Base-by-base conservation (phyloP, 2,329 filamentous ascomycete species). In the Calonectria fujianensis region DNA sequence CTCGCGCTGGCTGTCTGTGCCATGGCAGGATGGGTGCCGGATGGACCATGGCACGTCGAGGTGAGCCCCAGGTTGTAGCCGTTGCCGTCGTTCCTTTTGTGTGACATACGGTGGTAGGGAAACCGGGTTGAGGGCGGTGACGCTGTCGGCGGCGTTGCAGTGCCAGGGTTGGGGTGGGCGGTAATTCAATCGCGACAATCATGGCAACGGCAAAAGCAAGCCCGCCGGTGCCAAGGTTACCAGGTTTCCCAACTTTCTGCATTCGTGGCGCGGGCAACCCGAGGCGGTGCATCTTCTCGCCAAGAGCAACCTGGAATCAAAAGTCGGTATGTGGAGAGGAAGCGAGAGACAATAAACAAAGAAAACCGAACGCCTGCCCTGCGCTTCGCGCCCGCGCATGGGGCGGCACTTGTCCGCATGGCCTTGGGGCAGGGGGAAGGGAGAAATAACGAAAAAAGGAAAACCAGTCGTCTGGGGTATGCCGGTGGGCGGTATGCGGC, bases 301-400 rank as follows among this genome's bases (percentile, higher is more conserved):
- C 48, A 75, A 80, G 63, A 73, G 70, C 72, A 73, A 57, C 70
- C 66, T 45, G 41, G 31, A 64, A 65, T 48, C 61, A 76, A 70
- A 75, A 76, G 72, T 41, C 71, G 65, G 54, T 48, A 39, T 50
- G 48, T 72, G 57, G 61, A 59, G 57, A 68, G 63, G 39, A 65
- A 69, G 64, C 50, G 72, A 41, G 57, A 70, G 64, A 51, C 39
- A 31, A 61, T 39, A 39, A 72, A 66, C 54, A 66, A 48, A 48
- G 51, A 63, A 70, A 63, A 51, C 64, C 52, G 70, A 66, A 65
- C 69, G 61, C 69, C 51, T 72, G 73, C 74, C 70, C 76, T 67
- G 64, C 52, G 39, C 52, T 70, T 65, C 68, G 68, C 29, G 45
- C 51, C 50, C 61, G 76, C 78, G 74, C 75, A 74, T 79, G 72